Percentiles rank a stretch among this genome's conserved stretches.
Conservation (phyloP, 495 filamentous ascomycete species). For the Penicillium tannophilum region DNA sequence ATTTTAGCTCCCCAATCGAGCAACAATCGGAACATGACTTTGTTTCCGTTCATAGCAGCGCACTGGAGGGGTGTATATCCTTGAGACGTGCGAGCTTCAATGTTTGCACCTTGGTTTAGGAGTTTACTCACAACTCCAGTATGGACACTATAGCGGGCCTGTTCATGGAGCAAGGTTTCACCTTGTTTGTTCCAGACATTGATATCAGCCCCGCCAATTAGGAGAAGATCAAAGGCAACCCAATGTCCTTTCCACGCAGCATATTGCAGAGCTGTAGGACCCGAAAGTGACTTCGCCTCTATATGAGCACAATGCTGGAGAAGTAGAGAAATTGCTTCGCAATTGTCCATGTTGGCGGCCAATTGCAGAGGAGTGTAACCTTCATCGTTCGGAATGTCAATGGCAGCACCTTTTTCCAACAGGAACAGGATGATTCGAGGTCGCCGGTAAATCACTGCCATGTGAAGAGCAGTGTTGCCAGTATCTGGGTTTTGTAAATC, state of each 20-base stretch:
- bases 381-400: conserved; percentile 26
- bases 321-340: conserved; percentile 33
- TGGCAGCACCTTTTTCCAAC: conserved; percentile 30
- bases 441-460: conserved; percentile 27
- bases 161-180: conserved; percentile 32
- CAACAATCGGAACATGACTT: conserved; percentile 29
- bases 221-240: conserved; percentile 35
- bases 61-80: conserved; percentile 37
- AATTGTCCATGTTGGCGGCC: conserved; percentile 33
- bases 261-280: conserved; percentile 31
- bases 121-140: conserved; percentile 24
- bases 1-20: conserved; percentile 31
- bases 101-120: conserved; percentile 34
- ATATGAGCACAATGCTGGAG: conserved; percentile 28
- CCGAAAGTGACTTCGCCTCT: conserved; percentile 26
- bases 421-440: conserved; percentile 36
- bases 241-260: conserved; percentile 30
- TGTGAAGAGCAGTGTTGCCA: conserved; percentile 39
- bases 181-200: conserved; percentile 35
- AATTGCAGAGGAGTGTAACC: conserved; percentile 37
- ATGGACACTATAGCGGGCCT: conserved; percentile 16
- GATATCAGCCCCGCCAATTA: conserved; percentile 37
- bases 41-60: conserved; percentile 35
- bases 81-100: conserved; percentile 34
- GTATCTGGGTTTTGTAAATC: conserved; percentile 29